Evolutionary conservation across 1,139 yeast genomes (phyloP), one percentile per base, ranked within the genome.

Genomic region (Hyphopichia wangnamkhiaoensis): DNA sequence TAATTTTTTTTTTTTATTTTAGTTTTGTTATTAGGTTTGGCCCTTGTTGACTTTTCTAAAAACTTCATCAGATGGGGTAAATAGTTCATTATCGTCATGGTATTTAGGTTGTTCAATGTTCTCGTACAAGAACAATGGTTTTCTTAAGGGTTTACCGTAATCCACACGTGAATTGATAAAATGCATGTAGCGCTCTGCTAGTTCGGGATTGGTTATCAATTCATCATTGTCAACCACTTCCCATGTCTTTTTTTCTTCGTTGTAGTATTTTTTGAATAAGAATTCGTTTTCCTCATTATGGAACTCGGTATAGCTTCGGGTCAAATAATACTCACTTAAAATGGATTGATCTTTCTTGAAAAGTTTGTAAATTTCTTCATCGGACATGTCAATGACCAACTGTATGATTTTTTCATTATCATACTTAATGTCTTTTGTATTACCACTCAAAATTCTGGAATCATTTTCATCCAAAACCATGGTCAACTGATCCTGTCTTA

Each of bases 111-210:
- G 38, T 33, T 59, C 65, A 37, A 49, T 46, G 28, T 57, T 50
- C 39, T 59, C 67, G 40, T 48, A 64, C 36, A 62, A 68, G 41
- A 49, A 65, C 32, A 63, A 53, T 4, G 63, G 52, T 41, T 58
- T 61, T 38, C 65, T 53, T 31, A 63, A 49, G 4, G 70, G 66
- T 34, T 45, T 48, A 8, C 58, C 48, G 19, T 17, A 35, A 4
- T 35, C 13, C 9, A 35, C 34, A 20, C 17, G 23, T 17, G 35
- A 15, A 26, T 31, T 35, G 25, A 30, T 21, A n/a, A 35, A 30
- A 7, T 35, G 24, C 34, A 23, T 29, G 21, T 35, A 35, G 10
- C 31, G 16, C 9, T 17, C 13, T 1, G 23, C 18, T 2, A 29
- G 15, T 17, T 20, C 33, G 3, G 19, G 17, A 18, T 37, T 31